Conservation (phyloP, 73 alveolate genomes). For the Tetrahymena elliotti region DNA sequence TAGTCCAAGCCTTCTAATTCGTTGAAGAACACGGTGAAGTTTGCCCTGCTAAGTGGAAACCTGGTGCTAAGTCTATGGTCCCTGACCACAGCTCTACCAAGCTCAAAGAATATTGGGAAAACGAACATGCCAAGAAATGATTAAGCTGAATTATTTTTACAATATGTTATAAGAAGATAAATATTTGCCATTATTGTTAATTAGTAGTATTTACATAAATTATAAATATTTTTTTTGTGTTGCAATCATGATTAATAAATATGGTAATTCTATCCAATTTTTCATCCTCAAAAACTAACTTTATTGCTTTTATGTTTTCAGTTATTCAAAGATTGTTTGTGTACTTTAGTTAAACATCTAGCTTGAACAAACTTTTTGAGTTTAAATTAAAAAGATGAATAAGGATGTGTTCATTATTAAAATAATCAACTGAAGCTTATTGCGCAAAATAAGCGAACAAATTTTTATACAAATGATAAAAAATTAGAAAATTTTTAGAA, state of each 20-base stretch:
- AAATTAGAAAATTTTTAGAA: no score
- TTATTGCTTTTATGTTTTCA: not conserved
- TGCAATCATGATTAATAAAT: not conserved
- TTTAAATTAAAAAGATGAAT: no score
- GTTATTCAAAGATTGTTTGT: no score
- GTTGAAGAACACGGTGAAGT: constrained; percentile 92
- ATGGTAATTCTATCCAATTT: not conserved
- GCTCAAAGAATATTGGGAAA: constrained; percentile 46
- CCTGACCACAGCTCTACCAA: constrained; percentile 52
- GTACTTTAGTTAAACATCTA: no score
- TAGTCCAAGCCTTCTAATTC: constrained; percentile 89
- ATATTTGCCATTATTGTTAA: not conserved
- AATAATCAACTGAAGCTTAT: no score
- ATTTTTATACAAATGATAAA: no score
- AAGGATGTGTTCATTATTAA: no score
- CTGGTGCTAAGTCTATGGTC: constrained; percentile 81
- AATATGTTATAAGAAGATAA: not conserved
- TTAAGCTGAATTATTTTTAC: not conserved
- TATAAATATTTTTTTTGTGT: not conserved
- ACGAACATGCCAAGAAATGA: constrained; percentile 44
- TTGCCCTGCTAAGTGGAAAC: constrained; percentile 93
- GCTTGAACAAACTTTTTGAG: no score
- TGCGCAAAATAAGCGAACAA: no score
- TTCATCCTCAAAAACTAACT: not conserved
- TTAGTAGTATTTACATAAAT: not conserved